phyloP scores from a whole-genome alignment of 306 rosid species.

The Vigna unguiculata region DNA sequence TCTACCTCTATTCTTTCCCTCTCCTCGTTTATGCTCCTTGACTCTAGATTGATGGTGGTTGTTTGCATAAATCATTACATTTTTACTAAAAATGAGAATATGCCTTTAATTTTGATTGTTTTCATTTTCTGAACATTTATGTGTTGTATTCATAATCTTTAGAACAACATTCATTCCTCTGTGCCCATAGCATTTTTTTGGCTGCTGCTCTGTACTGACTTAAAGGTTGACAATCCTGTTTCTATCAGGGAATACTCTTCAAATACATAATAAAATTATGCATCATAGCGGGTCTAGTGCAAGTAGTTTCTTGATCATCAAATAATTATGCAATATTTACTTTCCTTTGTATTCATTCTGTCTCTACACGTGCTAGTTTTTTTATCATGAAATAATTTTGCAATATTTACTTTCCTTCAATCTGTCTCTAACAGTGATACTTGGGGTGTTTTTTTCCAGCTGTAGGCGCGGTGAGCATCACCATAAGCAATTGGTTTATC shows the following conservation, averaged over 20 bases:
- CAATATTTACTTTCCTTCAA: conserved; percentile 11
- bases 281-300: not conserved
- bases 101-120: not conserved
- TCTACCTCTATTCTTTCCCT: not conserved
- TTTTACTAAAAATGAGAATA: not conserved
- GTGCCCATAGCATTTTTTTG: not conserved
- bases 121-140: not conserved
- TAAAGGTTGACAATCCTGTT: not conserved
- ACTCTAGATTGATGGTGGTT: not conserved
- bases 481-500: conserved; percentile 36
- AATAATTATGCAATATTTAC: conserved; percentile 18
- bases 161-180: not conserved
- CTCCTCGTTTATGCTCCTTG: not conserved
- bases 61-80: not conserved
- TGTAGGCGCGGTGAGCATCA: conserved; percentile 45
- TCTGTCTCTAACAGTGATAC: too few species aligned
- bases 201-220: not conserved
- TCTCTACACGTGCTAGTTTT: conserved; percentile 7
- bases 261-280: not conserved
- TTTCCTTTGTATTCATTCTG: not conserved
- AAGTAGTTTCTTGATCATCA: conserved; percentile 17
- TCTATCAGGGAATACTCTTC: not conserved
- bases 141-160: not conserved
- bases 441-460: not conserved
- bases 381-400: conserved; percentile 18